Base-by-base conservation (phyloP, 345 rosid genomes). In the Moricandia moricandioides region DNA sequence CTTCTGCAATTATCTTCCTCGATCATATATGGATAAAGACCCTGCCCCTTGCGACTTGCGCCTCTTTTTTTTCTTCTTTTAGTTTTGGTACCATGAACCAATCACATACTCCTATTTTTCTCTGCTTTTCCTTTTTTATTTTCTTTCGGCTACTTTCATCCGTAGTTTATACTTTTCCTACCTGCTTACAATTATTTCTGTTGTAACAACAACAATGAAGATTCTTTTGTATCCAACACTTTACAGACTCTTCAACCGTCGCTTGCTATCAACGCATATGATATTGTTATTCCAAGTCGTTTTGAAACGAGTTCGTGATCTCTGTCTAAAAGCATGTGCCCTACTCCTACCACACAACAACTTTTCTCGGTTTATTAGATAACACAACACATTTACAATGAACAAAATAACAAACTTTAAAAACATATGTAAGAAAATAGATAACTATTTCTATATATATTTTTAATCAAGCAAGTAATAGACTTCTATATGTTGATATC, bases 111-210 rank as follows among this genome's bases (percentile, higher is more conserved):
- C 18, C 49, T 10, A 55, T 0, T 54, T 52, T 69, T 69, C 7
- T 67, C 45, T 29, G 7, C 8, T 21, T 58, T 21, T 68, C 16
- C 5, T 16, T 8, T 21, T 21, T 45, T n/a, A 4, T 4, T 26
- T 7, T 24, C 80, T 76, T 77, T 77, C 80, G 80, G 80, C 75
- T 70, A 26, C 75, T 70, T 77, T 70, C 17, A 63, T 76, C 24
- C 51, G 43, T 62, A 63, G 37, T 69, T 62, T 69, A 21, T 54
- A 69, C 65, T 21, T 54, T 62, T 69, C 16, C 51, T 62, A 54
- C 63, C 59, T 55, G 18, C 43, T 69, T 69, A 8, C 34, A 40
- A 40, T 40, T 21, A 40, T 54, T 40, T 76, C 4, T 62, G 65
- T 70, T 69, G 74, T 27, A 67, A 67, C 65, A 73, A 26, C 33